A percentile compares a stretch with the other conserved stretches of the same genome.
These are phyloP conservation scores for Aspergillus phoenicis DNA, from an alignment of 2,329 filamentous ascomycete genomes.

Conservation along the genomic window DNA sequence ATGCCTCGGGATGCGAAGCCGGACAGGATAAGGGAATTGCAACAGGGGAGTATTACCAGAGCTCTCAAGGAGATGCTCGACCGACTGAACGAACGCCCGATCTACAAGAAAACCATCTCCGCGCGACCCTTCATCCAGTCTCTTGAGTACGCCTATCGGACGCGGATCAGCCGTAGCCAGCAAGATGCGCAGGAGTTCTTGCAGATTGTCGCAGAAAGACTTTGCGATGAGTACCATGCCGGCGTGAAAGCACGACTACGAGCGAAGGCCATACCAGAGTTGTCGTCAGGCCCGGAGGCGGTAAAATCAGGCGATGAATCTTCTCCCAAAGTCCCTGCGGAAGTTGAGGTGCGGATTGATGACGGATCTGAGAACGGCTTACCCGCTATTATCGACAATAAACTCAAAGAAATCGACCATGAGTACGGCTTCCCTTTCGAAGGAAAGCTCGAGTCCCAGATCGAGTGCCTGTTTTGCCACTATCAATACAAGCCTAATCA, in stretches of 20 bases:
- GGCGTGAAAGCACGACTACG: slow-evolving; percentile 69
- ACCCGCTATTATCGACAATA: slow-evolving; percentile 41
- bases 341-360: slow-evolving; percentile 41
- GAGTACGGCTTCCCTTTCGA: slow-evolving; percentile 79
- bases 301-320: slow-evolving; percentile 13
- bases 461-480: slow-evolving; percentile 85
- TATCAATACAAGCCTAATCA: slow-evolving; percentile 84
- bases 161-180: slow-evolving; percentile 89
- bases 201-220: slow-evolving; percentile 86
- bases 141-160: slow-evolving; percentile 82
- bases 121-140: slow-evolving; percentile 81
- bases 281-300: slow-evolving; percentile 21
- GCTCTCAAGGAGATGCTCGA: slow-evolving; percentile 93
- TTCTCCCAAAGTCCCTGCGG: slow-evolving; percentile 27
- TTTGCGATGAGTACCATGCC: slow-evolving; percentile 93
- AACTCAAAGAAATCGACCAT: slow-evolving; percentile 41
- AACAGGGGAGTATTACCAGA: slow-evolving; percentile 79
- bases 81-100: slow-evolving; percentile 86
- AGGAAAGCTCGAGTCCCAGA: slow-evolving; percentile 88
- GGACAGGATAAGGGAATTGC: slow-evolving; percentile 62
- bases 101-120: slow-evolving; percentile 91
- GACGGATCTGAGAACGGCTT: slow-evolving; percentile 36
- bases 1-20: slow-evolving; percentile 41
- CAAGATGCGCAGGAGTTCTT: slow-evolving; percentile 98
- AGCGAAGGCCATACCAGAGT: slow-evolving; percentile 29